phyloP scores from a whole-genome alignment of 768 basidiomycete genomes.

The Favolaschia claudopus region DNA sequence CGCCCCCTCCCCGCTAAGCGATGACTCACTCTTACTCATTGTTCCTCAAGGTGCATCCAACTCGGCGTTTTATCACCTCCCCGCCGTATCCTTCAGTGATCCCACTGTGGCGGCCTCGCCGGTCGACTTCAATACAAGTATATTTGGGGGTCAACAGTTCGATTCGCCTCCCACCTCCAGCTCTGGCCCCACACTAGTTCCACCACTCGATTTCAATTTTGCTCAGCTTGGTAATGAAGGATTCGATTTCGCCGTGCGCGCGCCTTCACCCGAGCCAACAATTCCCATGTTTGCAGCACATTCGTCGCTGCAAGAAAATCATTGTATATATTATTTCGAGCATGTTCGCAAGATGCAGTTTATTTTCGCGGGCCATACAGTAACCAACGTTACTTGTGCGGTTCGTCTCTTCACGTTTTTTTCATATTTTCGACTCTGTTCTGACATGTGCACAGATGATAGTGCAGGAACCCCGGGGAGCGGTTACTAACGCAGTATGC shows the following conservation, averaged over 20 bases:
- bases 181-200: constrained; percentile 30
- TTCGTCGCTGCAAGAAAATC: constrained; percentile 57
- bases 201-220: constrained; percentile 38
- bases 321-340: constrained; percentile 79
- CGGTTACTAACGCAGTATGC: constrained; percentile 76
- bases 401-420: constrained; percentile 50
- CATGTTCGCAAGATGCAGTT: constrained; percentile 73
- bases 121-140: constrained; percentile 28
- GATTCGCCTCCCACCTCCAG: constrained; percentile 29
- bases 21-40: constrained; percentile 28
- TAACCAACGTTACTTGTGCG: constrained; percentile 70
- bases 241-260: constrained; percentile 43
- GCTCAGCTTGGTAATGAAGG: constrained; percentile 40
- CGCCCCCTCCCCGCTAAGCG: constrained; percentile 18
- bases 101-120: constrained; percentile 35
- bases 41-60: constrained; percentile 44
- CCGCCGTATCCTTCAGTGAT: constrained; percentile 43
- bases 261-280: constrained; percentile 33
- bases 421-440: neutral
- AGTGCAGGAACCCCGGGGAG: constrained; percentile 70
- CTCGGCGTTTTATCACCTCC: constrained; percentile 45
- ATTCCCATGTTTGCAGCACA: constrained; percentile 43
- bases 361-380: constrained; percentile 66
- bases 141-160: constrained; percentile 12
- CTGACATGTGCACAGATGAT: constrained; percentile 51